These are phyloP conservation scores for Aspergillus asperescens DNA, from an alignment of 495 filamentous ascomycete species.

Conservation along the genomic window DNA sequence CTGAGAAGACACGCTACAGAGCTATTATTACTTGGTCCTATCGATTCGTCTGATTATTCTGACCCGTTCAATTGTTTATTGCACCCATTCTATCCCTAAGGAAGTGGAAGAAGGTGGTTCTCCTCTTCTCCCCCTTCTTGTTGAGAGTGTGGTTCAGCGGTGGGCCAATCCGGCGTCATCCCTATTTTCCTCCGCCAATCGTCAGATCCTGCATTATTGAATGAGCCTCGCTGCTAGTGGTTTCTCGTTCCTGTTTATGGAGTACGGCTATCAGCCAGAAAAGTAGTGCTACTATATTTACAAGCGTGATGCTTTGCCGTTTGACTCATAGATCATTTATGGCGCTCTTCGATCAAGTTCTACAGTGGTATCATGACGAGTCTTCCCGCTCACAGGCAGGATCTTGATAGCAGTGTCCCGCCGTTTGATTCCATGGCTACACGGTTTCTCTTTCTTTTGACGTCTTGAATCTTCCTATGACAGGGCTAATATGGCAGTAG, in stretches of 20 bases:
- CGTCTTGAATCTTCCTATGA: too few relatives aligned
- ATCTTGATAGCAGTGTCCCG: not conserved
- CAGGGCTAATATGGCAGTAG: too few relatives aligned
- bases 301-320: not conserved
- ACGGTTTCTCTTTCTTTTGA: not conserved
- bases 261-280: not conserved
- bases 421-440: not conserved
- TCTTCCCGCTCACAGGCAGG: not conserved
- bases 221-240: constrained; percentile 19
- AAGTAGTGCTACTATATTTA: constrained; percentile 5
- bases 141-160: constrained; percentile 42
- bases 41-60: not conserved
- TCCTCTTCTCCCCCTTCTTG: constrained; percentile 18
- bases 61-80: not conserved
- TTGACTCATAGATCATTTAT: not conserved
- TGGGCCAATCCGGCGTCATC: constrained; percentile 44
- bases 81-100: not conserved
- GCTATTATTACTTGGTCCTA: not conserved
- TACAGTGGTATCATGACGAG: not conserved
- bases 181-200: constrained; percentile 41
- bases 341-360: not conserved
- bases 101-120: not conserved
- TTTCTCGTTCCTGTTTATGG: not conserved
- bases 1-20: not conserved
- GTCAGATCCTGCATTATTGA: constrained; percentile 25